Percentiles rank a stretch among this genome's conserved stretches.
phyloP scores from a whole-genome alignment of 2,329 filamentous ascomycete species.

The Corniculantispora saksenae region DNA sequence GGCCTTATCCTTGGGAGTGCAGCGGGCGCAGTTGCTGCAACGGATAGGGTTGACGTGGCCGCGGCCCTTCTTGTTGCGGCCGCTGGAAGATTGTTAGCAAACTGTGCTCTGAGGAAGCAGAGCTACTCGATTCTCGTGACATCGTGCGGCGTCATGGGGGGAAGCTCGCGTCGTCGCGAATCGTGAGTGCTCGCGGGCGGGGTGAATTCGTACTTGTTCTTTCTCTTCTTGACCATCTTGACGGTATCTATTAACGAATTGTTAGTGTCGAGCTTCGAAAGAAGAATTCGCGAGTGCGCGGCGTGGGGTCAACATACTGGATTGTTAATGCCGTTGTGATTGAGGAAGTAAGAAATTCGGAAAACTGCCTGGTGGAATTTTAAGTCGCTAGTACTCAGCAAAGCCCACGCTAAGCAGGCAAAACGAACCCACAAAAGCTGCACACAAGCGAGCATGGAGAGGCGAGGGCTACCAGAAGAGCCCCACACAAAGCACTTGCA shows the following conservation, averaged over 20 bases:
- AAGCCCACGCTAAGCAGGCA: slow-evolving; percentile 8
- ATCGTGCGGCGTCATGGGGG: neutral
- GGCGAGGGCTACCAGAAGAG: neutral
- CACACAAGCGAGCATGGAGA: slow-evolving; percentile 11
- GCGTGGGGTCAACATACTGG: slow-evolving; percentile 22
- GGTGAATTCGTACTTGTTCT: slow-evolving; percentile 58
- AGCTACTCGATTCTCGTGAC: neutral
- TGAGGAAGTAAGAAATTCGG: slow-evolving; percentile 19
- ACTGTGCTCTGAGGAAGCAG: neutral
- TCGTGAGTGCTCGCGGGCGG: slow-evolving; percentile 16
- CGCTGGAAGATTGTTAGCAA: slow-evolving; percentile 55
- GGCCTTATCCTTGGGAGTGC: slow-evolving; percentile 99
- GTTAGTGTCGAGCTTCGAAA: slow-evolving; percentile 32
- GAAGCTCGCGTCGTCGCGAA: slow-evolving; percentile 1
- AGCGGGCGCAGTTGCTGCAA: slow-evolving; percentile 73
- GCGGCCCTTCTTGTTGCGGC: slow-evolving; percentile 99
- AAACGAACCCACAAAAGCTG: slow-evolving; percentile 7
- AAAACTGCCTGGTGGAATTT: slow-evolving; percentile 18
- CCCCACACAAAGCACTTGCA: slow-evolving; percentile 19
- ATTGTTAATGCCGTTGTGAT: slow-evolving; percentile 20
- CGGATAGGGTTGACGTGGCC: slow-evolving; percentile 99
- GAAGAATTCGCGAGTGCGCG: slow-evolving; percentile 14
- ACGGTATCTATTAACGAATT: slow-evolving; percentile 49
- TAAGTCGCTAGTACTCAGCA: slow-evolving; percentile 19
- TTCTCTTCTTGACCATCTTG: slow-evolving; percentile 74